phyloP scores from a whole-genome alignment of 2,329 filamentous ascomycete genomes.

The Fusarium tricinctum region DNA sequence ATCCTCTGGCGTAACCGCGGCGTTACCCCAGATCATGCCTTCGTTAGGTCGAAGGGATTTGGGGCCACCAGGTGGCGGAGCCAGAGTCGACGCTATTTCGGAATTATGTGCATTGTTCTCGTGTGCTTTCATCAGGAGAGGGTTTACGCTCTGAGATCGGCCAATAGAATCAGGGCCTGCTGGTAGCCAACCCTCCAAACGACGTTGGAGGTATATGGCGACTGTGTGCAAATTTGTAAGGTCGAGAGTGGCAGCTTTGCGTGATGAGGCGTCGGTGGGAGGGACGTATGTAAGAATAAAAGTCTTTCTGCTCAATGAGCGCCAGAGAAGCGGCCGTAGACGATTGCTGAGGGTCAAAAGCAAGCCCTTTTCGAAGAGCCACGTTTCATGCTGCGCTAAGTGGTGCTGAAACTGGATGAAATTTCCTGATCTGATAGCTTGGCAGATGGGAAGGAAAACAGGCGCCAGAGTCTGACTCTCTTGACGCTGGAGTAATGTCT shows the following conservation, averaged over 20 bases:
- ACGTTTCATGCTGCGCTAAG: slow-evolving; percentile 74
- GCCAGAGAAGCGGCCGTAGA: slow-evolving; percentile 86
- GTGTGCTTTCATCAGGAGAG: slow-evolving; percentile 66
- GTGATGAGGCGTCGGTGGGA: slow-evolving; percentile 67
- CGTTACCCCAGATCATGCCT: slow-evolving; percentile 75
- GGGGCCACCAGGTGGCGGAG: slow-evolving; percentile 62
- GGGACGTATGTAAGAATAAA: slow-evolving; percentile 85
- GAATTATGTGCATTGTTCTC: slow-evolving; percentile 60
- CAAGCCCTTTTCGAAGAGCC: slow-evolving; percentile 82
- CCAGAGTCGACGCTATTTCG: slow-evolving; percentile 58
- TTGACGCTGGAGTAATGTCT: slow-evolving; percentile 74
- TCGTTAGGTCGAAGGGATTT: slow-evolving; percentile 68
- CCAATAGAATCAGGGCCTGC: slow-evolving; percentile 52
- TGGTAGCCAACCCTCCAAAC: slow-evolving; percentile 70
- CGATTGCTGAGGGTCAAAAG: slow-evolving; percentile 82
- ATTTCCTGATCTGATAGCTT: slow-evolving; percentile 79
- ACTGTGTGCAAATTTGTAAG: slow-evolving; percentile 76
- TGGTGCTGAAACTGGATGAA: slow-evolving; percentile 80
- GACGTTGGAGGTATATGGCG: slow-evolving; percentile 74
- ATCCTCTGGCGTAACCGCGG: slow-evolving; percentile 70
- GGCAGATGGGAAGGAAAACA: slow-evolving; percentile 80
- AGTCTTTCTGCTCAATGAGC: slow-evolving; percentile 81
- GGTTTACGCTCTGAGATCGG: slow-evolving; percentile 61
- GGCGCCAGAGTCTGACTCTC: slow-evolving; percentile 71
- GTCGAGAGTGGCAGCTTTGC: slow-evolving; percentile 80